Evolutionary conservation across 495 filamentous ascomycete species (phyloP).

Genomic region (Daldinia grandis): DNA sequence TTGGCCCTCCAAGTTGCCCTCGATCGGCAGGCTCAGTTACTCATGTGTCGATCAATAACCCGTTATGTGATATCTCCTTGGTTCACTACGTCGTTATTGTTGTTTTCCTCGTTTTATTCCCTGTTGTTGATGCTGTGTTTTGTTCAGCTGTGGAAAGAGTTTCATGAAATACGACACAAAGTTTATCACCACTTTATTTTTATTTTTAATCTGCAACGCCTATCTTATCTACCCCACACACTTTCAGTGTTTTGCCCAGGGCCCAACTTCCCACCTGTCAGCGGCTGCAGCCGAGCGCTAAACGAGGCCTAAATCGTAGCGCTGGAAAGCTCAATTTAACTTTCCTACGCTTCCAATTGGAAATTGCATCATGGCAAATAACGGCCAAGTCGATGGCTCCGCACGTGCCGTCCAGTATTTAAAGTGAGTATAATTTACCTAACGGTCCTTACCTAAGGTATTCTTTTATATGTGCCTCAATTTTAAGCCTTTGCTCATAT

Average conservation of each 20-base stretch:
- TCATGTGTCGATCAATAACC: slow-evolving; percentile 19
- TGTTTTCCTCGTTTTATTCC: slow-evolving; percentile 1
- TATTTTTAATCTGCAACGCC: background rate
- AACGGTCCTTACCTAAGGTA: background rate
- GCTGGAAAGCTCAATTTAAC: slow-evolving; percentile 33
- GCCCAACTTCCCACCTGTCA: slow-evolving; percentile 15
- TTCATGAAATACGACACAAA: slow-evolving; percentile 8
- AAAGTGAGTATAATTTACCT: slow-evolving; percentile 31
- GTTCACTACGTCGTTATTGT: background rate
- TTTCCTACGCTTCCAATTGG: slow-evolving; percentile 1
- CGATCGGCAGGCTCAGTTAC: slow-evolving; percentile 22
- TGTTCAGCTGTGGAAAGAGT: background rate
- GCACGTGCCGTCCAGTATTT: slow-evolving; percentile 40
- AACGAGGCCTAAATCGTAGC: slow-evolving; percentile 30
- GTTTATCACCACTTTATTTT: background rate
- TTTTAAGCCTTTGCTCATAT: background rate
- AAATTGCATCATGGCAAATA: slow-evolving; percentile 30
- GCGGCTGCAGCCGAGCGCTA: slow-evolving; percentile 41
- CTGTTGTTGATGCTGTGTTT: slow-evolving; percentile 17
- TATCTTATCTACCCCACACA: slow-evolving; percentile 28
- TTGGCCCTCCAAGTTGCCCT: slow-evolving; percentile 12
- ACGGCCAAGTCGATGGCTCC: slow-evolving; percentile 35
- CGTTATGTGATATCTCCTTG: background rate
- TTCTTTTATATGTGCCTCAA: background rate
- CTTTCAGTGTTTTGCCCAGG: slow-evolving; percentile 3